These are phyloP conservation scores for Dalechampia spathulata DNA, from an alignment of 441 rosid genomes.

Conservation along the genomic window DNA sequence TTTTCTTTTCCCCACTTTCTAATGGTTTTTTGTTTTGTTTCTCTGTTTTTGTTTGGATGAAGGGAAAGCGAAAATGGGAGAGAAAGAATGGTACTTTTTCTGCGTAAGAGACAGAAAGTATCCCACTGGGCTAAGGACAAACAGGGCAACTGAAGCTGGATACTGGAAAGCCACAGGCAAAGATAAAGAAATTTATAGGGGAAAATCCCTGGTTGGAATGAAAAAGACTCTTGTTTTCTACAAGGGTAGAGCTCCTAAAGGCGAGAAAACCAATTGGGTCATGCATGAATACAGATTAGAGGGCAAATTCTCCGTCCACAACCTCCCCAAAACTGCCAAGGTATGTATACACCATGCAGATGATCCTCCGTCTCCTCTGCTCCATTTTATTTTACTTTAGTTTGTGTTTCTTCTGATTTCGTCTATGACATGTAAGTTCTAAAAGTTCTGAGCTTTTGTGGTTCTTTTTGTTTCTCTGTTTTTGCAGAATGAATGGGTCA, in stretches of 20 bases:
- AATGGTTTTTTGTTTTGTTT: no score
- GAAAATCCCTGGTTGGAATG: slow-evolving; percentile 84
- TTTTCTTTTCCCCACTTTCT: no score
- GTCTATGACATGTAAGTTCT: no score
- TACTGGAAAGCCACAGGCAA: slow-evolving; percentile 99
- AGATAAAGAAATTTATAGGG: slow-evolving; percentile 71
- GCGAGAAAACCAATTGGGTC: slow-evolving; percentile 76
- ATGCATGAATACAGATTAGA: slow-evolving; percentile 89
- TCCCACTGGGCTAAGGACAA: slow-evolving; percentile 85
- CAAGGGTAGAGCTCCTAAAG: slow-evolving; percentile 84
- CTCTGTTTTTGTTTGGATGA: slow-evolving; percentile 2
- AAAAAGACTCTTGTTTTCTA: slow-evolving; percentile 92
- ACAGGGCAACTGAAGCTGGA: slow-evolving; percentile 84
- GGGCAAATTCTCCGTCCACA: slow-evolving; percentile 58
- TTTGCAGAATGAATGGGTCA: slow-evolving; percentile 88
- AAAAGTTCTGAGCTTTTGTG: no score
- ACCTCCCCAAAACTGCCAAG: slow-evolving; percentile 78
- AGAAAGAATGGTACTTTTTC: slow-evolving; percentile 95
- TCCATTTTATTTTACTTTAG: not conserved
- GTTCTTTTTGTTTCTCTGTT: slow-evolving; percentile 9
- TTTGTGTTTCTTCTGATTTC: no score
- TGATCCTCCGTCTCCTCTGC: not conserved
- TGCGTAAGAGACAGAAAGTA: slow-evolving; percentile 80
- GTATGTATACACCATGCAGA: slow-evolving; percentile 27
- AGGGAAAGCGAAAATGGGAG: slow-evolving; percentile 98